Base-by-base conservation (phyloP, 73 alveolate species). In the Paramecium tetraurelia region DNA sequence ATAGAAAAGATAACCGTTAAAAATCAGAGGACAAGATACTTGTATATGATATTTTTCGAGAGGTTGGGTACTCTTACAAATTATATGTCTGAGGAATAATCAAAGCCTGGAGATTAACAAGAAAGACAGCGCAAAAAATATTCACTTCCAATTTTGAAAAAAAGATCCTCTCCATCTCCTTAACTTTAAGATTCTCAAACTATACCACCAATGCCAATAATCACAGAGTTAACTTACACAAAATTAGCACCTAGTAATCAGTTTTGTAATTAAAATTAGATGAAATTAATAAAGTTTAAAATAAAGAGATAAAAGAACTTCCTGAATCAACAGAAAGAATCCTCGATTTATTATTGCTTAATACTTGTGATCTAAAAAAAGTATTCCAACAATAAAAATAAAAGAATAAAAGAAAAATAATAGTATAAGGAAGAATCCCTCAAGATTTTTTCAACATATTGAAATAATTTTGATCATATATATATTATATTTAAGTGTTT, bases 11-110 rank as follows among this genome's bases (percentile, higher is more conserved):
- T 31, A 63, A 63, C 84, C 84, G 86, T 36, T 72, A 72, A 72
- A 68, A 72, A 72, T 72, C 86, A 36, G 86, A 72, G 38, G 86
- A 72, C 46, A 72, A 72, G 59, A 72, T 72, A 72, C 86, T 72
- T 16, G 86, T 72, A 20, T 72, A 72, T 72, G 86, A 72, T 72
- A 43, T 72, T 35, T 72, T 72, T 72, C 22, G 46, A 72, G 86
- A 72, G 86, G 86, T 72, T 72, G 59, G 86, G 59, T 72, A 36
- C 57, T 72, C 40, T 72, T 72, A 36, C 46, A 35, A 72, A 72
- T 35, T 72, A 36, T 36, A 40, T 72, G 86, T 36, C 36, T 72
- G 59, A 72, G 59, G 86, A 72, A 72, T 20, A 20, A 21, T 29
- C 57, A 72, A 40, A 36, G 57, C 59, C 86, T 16, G 86, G 46